Percentiles rank a stretch among this genome's conserved stretches.
Conservation (phyloP, 306 rosid species). For the Abrus precatorius region DNA sequence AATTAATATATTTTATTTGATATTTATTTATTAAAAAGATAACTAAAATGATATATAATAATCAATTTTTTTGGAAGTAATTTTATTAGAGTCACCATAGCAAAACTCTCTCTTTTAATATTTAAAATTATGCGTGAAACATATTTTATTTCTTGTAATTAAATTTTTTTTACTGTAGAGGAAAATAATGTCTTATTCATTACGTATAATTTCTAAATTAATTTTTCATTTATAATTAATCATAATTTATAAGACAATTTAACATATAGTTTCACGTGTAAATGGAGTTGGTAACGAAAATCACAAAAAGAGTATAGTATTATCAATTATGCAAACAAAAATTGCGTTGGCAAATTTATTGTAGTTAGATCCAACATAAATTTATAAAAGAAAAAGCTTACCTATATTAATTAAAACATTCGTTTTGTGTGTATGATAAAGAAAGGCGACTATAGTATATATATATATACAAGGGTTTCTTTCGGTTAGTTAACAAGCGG, state of each 20-base stretch:
- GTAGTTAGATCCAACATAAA: not conserved
- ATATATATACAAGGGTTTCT: not conserved
- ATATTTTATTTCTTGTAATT: not conserved
- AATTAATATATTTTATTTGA: too few species aligned
- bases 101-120: too few species aligned
- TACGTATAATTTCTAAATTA: not conserved
- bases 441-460: not conserved
- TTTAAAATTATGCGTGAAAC: not conserved
- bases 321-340: not conserved
- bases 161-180: too few species aligned
- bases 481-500: not conserved
- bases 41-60: too few species aligned
- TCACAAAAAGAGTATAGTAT: not conserved
- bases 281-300: not conserved
- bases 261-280: constrained; percentile 15
- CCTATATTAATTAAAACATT: constrained; percentile 6
- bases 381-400: not conserved
- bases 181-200: too few species aligned
- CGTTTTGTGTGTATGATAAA: not conserved
- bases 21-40: too few species aligned
- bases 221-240: not conserved
- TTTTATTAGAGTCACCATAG: too few species aligned
- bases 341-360: not conserved
- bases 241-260: not conserved
- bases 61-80: too few species aligned